Evolutionary conservation across 1,284 basidiomycete species (phyloP), one percentile per base, ranked within the genome.

Genomic region (Malassezia nana): DNA sequence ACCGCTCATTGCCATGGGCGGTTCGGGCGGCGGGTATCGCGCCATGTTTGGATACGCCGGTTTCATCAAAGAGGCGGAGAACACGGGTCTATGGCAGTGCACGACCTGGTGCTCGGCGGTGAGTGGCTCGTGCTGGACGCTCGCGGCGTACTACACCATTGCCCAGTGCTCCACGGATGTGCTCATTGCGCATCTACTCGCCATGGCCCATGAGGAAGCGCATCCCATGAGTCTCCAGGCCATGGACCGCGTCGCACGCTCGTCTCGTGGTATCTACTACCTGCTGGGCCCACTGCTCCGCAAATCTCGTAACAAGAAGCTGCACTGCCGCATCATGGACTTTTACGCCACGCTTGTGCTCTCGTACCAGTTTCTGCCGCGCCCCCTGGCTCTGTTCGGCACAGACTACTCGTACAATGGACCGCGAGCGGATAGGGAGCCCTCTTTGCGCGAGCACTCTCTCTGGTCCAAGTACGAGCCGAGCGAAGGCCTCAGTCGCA

Each of bases 1-100:
- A 15, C 73, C 73, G 6, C 55, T 72, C 10, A 57, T 75, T 16
- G 69, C 66, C 2, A 47, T 74, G 9, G 72, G 74, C 8, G 74
- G 72, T n/a, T 66, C 63, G 1, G 74, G 74, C 9, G 74, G 74
- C n/a, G 74, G 74, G 18, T 74, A 72, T 35, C 59, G 74, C 10
- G 74, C 74, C 26, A 71, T 62, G 58, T 71, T 63, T 32, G 64
- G 62, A 24, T 68, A 63, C 42, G 56, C 64, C 5, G 66, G 61
- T 16, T 63, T 64, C 30, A 56, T 72, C 35, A 59, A 64, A 2
- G 69, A 65, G 2, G 55, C 72, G 10, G 63, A 69, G 45, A 58
- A 60, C 15, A 55, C 62, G 13, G 60, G 60, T 5, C 51, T 74
- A 25, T 74, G 71, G 71, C 60, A 67, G 49, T 57, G 67, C 50